These are phyloP conservation scores for Spizellomyces punctatus DNA, from an alignment of 192 early-diverging fungal genomes.

Conservation along the genomic window DNA sequence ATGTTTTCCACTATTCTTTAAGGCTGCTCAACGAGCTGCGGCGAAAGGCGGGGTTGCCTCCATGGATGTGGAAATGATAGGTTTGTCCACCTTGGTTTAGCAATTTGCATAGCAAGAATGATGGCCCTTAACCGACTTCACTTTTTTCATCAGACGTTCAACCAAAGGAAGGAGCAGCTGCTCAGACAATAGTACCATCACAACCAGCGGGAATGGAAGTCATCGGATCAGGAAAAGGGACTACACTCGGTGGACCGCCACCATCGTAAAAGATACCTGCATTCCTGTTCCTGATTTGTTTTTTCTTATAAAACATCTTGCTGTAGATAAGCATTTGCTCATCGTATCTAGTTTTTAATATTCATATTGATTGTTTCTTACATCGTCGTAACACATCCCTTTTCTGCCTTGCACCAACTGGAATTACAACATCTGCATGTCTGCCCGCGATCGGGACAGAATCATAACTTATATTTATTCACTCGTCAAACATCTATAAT, in stretches of 20 bases:
- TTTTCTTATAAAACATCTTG: too few species aligned
- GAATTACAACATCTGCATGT: too few species aligned
- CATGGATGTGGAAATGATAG: conserved; percentile 20
- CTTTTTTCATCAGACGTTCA: not conserved
- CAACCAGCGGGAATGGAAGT: not conserved
- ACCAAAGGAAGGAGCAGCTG: not conserved
- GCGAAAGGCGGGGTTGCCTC: not conserved
- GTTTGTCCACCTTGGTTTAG: not conserved
- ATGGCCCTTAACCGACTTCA: not conserved
- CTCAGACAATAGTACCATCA: not conserved
- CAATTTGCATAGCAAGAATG: not conserved
- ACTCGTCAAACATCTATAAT: too few species aligned
- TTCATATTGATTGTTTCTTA: too few species aligned
- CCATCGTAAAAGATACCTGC: not conserved
- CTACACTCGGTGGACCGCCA: conserved; percentile 5
- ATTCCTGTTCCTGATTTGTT: too few species aligned
- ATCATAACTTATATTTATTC: too few species aligned
- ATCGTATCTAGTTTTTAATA: too few species aligned
- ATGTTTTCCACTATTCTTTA: not conserved
- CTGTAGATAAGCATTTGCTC: too few species aligned
- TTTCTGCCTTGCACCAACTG: too few species aligned
- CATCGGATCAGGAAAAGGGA: not conserved
- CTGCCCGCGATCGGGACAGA: too few species aligned
- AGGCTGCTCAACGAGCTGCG: conserved; percentile 5
- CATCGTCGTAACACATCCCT: too few species aligned